Conservation (phyloP, 2,329 filamentous ascomycete species). For the Emmonsia crescens region DNA sequence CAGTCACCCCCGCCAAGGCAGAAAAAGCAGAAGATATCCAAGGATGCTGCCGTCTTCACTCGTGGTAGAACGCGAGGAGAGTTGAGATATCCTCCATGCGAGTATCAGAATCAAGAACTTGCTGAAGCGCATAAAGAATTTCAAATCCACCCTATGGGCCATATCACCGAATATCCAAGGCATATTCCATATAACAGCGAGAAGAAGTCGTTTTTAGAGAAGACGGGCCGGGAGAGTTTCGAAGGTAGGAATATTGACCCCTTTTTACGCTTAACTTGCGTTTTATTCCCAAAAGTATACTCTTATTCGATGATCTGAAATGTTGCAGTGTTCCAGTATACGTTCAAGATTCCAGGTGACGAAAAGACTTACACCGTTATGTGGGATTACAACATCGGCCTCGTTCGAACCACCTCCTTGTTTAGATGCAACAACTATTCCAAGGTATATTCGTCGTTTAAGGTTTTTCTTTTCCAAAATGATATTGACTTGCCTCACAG, state of each 20-base stretch:
- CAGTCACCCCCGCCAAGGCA: constrained; percentile 16
- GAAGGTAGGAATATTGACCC: constrained; percentile 1
- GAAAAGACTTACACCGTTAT: constrained; percentile 64
- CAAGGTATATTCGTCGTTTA: constrained; percentile 52
- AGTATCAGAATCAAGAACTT: constrained; percentile 51
- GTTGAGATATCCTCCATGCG: constrained; percentile 64
- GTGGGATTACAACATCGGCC: constrained; percentile 95
- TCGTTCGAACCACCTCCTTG: constrained; percentile 87
- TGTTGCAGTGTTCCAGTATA: constrained; percentile 68
- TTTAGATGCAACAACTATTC: constrained; percentile 83
- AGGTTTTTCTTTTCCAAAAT: not conserved
- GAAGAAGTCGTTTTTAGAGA: constrained; percentile 78
- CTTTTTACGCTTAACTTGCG: constrained; percentile 10
- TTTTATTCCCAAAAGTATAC: not conserved
- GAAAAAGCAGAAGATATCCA: constrained; percentile 49
- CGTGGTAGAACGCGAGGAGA: constrained; percentile 53
- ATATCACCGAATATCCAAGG: constrained; percentile 50
- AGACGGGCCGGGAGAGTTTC: constrained; percentile 67
- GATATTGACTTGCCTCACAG: constrained; percentile 36
- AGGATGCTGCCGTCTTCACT: constrained; percentile 53
- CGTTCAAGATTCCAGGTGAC: constrained; percentile 60
- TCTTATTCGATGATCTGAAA: not conserved
- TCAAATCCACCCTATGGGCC: constrained; percentile 52
- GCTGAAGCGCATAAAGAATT: constrained; percentile 51
- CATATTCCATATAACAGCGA: constrained; percentile 92